Base-by-base conservation (phyloP, 305 asterid species). In the Plantago lanceolata region DNA sequence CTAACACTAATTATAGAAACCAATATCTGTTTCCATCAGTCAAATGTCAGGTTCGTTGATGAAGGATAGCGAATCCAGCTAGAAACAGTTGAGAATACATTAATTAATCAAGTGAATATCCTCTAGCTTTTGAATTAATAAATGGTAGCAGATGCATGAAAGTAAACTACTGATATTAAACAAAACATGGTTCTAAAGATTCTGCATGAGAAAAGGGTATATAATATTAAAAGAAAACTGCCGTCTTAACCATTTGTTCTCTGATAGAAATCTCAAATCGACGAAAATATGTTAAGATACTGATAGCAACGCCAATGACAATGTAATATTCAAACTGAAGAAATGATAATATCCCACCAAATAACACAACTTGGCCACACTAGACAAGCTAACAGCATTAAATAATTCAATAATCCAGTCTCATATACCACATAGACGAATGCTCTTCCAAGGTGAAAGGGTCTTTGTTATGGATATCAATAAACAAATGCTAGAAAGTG, bases 11-110 rank as follows among this genome's bases (percentile, higher is more conserved):
- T 17, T 43, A 19, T 57, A 48, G 50, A 58, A 58, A 58, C 63
- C 37, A 5, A 26, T 13, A 8, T 58, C 63, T 20, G 19, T 57
- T 37, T 45, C 45, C 63, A 35, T 58, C 37, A 19, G 49, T 58
- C 63, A 58, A 58, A 58, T 33, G 31, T 58, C 31, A 58, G 47
- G 33, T 58, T 37, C 5, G 62, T 37, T 58, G 63, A 35, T 58
- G 63, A 35, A 58, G 50, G 15, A 58, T 33, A 58, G 8, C 49
- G 13, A 18, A n/a, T 58, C 63, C 63, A 58, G 48, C 63, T 58
- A 58, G 11, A 58, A 58, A 19, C 16, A 24, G 49, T 28, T 31
- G 48, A 33, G 48, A 57, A 31, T 11, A 35, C 47, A 37, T 58
- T 33, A 58, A 19, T 37, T 33, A 37, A 58, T 33, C 9, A 33